Conservation (phyloP, 805 yeast genomes). For the Pichia nanzhaoensis region DNA sequence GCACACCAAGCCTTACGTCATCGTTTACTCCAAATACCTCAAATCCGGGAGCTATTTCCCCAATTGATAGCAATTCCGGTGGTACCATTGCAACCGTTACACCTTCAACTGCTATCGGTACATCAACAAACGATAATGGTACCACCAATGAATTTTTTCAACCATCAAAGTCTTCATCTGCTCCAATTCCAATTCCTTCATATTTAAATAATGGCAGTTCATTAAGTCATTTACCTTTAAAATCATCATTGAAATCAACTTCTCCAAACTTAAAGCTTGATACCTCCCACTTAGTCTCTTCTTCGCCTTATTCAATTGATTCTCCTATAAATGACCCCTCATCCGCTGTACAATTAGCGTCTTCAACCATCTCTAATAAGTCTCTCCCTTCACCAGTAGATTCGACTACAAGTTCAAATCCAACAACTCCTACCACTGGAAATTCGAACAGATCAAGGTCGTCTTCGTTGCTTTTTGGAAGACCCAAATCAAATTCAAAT, state of each 20-base stretch:
- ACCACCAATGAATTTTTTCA: not conserved
- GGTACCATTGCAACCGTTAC: no score
- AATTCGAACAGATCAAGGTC: constrained; percentile 1
- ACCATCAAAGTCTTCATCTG: not conserved
- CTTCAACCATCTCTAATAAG: not conserved
- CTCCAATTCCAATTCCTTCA: not conserved
- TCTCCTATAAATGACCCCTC: not conserved
- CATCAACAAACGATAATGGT: constrained; percentile 2
- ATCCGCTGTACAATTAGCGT: not conserved
- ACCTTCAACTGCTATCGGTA: no score
- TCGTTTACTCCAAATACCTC: constrained; percentile 2
- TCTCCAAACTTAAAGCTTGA: constrained; percentile 4
- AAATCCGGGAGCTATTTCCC: constrained; percentile 5
- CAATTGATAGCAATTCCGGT: no score
- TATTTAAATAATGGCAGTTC: not conserved
- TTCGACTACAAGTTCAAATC: not conserved
- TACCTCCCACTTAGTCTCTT: not conserved
- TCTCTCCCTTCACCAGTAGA: not conserved
- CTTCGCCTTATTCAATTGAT: not conserved
- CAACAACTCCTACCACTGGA: not conserved
- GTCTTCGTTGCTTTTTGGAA: constrained; percentile 6
- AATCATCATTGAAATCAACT: constrained; percentile 11
- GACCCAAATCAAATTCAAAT: constrained; percentile 13
- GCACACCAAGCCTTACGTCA: not conserved
- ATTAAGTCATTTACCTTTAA: constrained; percentile 1